Conservation (phyloP, 306 rosid genomes). For the Cucurbita pepo region DNA sequence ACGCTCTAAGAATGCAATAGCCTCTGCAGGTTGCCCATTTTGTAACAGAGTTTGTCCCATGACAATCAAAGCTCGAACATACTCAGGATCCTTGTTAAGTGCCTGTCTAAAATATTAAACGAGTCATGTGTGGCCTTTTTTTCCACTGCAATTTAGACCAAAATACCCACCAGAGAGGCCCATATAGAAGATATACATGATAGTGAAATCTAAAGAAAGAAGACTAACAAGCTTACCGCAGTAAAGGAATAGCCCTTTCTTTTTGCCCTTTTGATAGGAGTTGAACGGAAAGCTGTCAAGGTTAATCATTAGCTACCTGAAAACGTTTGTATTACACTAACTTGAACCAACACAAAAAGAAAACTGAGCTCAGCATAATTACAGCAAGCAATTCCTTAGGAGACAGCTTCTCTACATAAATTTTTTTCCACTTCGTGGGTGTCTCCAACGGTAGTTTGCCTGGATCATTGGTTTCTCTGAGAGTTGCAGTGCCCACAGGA, state of each 20-base stretch:
- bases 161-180: neutral
- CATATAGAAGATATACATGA: neutral
- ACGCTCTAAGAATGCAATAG: slow-evolving; percentile 40
- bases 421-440: slow-evolving; percentile 31
- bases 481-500: slow-evolving; percentile 12
- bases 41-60: slow-evolving; percentile 69
- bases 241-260: slow-evolving; percentile 57
- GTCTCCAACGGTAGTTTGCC: slow-evolving; percentile 20
- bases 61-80: slow-evolving; percentile 48
- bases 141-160: neutral
- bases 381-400: slow-evolving; percentile 51
- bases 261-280: slow-evolving; percentile 32
- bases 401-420: slow-evolving; percentile 40
- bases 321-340: neutral
- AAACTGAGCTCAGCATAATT: slow-evolving; percentile 22
- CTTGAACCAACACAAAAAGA: neutral
- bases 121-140: slow-evolving; percentile 3
- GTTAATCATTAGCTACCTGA: slow-evolving; percentile 10
- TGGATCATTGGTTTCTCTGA: slow-evolving; percentile 19
- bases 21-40: slow-evolving; percentile 44
- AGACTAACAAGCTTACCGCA: slow-evolving; percentile 32
- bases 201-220: neutral
- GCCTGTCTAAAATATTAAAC: slow-evolving; percentile 36
- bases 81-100: slow-evolving; percentile 81
- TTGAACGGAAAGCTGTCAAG: slow-evolving; percentile 59